A percentile compares a stretch with the other conserved stretches of the same genome.
Conservation (phyloP, 1,284 basidiomycete genomes). For the Moesziomyces parantarcticus region DNA sequence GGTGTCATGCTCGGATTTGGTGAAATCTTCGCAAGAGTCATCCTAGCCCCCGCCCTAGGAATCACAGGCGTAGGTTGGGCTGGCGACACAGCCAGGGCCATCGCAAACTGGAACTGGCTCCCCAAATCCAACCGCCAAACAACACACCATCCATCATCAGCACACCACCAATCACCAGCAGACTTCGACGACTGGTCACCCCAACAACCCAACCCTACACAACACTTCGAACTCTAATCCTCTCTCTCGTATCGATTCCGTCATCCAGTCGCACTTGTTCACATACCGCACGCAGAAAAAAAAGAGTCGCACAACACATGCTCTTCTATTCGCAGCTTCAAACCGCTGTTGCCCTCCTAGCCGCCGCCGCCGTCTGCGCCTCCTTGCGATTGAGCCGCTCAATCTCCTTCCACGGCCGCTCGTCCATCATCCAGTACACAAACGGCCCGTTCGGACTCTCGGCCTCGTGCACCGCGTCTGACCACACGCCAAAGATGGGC, state of each 20-base stretch:
- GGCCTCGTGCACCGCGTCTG: slow-evolving; percentile 37
- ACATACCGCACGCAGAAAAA: too few species aligned
- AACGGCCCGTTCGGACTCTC: slow-evolving; percentile 48
- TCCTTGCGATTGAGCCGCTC: slow-evolving; percentile 4
- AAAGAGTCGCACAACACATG: neutral
- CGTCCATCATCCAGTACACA: slow-evolving; percentile 52
- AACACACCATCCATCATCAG: too few species aligned
- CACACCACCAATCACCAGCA: too few species aligned
- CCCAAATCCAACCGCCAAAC: too few species aligned
- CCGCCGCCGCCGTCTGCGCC: too few species aligned
- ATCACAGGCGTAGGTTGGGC: slow-evolving; percentile 43
- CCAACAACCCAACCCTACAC: neutral
- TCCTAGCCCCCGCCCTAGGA: slow-evolving; percentile 72
- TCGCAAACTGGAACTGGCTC: slow-evolving; percentile 32
- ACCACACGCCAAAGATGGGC: slow-evolving; percentile 56
- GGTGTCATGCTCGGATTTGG: slow-evolving; percentile 98
- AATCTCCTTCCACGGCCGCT: slow-evolving; percentile 44
- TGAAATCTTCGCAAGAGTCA: slow-evolving; percentile 92
- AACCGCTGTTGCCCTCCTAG: too few species aligned
- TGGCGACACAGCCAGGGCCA: slow-evolving; percentile 33
- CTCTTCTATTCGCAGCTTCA: too few species aligned
- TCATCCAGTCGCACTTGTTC: too few species aligned
- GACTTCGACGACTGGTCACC: neutral
- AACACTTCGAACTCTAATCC: neutral
- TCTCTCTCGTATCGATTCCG: too few species aligned